These are phyloP conservation scores for Entomortierella lignicola DNA, from an alignment of 192 early-diverging fungal species.

Conservation along the genomic window DNA sequence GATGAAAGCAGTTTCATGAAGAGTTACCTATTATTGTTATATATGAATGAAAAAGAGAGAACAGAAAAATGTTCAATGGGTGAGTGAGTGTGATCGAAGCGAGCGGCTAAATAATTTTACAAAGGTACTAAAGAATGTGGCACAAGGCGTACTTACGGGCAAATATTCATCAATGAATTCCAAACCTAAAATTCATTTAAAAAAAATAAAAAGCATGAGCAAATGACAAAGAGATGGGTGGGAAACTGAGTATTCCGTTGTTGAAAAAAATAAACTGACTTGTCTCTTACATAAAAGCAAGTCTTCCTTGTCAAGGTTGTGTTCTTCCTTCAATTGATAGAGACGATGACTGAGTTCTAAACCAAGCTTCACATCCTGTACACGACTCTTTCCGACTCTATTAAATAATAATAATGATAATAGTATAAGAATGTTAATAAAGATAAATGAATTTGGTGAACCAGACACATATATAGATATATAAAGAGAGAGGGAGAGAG, in stretches of 20 bases:
- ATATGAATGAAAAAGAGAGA: too few relatives aligned
- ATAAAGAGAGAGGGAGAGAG: neutral
- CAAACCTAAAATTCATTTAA: slow-evolving; percentile 10
- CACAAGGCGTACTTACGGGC: slow-evolving; percentile 13
- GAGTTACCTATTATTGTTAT: neutral
- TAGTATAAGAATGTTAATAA: too few relatives aligned
- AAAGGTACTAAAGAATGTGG: neutral
- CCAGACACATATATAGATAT: too few relatives aligned
- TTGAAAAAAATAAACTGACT: too few relatives aligned
- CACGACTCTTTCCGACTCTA: slow-evolving; percentile 38
- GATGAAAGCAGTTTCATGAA: slow-evolving; percentile 72
- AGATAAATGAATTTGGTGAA: too few relatives aligned
- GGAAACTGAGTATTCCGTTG: too few relatives aligned
- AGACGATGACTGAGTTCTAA: slow-evolving; percentile 69
- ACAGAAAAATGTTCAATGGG: too few relatives aligned
- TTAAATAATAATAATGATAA: neutral
- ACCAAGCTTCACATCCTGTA: slow-evolving; percentile 75
- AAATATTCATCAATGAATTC: slow-evolving; percentile 38
- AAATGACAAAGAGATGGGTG: too few relatives aligned
- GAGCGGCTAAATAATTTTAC: neutral
- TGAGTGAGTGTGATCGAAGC: neutral
- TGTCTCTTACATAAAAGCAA: slow-evolving; percentile 55
- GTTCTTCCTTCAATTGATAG: slow-evolving; percentile 65
- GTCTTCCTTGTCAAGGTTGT: slow-evolving; percentile 67
- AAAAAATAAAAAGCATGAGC: too few relatives aligned